Evolutionary conservation across 2,329 filamentous ascomycete genomes (phyloP).

Genomic region (Penicillium janthinellum): DNA sequence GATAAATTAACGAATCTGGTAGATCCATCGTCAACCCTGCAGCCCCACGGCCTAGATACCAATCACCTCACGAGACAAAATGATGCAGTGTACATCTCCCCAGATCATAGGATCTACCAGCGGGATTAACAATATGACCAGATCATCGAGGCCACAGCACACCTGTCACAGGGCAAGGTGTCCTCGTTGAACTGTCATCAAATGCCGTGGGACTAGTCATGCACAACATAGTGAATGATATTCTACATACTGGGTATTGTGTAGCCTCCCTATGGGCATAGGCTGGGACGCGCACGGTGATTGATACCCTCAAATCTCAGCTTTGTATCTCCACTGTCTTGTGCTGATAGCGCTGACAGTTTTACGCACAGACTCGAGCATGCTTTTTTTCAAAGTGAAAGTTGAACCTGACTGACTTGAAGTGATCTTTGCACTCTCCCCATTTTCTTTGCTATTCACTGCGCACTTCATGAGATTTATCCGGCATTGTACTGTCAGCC

Average conservation of each 20-base stretch:
- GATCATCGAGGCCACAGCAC: not conserved
- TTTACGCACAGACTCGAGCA: not conserved
- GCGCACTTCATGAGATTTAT: not conserved
- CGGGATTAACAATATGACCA: conserved; percentile 14
- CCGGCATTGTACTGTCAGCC: not conserved
- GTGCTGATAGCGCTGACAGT: not conserved
- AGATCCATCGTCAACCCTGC: conserved; percentile 13
- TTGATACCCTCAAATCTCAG: not conserved
- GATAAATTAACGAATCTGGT: not conserved
- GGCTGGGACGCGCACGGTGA: not conserved
- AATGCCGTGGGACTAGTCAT: not conserved
- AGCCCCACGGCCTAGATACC: conserved; percentile 2
- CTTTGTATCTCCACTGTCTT: not conserved
- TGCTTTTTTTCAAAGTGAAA: not conserved
- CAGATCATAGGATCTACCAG: conserved; percentile 14
- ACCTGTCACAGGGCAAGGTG: not conserved
- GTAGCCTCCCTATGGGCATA: not conserved
- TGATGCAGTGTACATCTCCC: conserved; percentile 1
- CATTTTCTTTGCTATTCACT: not conserved
- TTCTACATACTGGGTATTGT: not conserved
- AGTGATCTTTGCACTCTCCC: not conserved
- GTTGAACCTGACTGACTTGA: not conserved
- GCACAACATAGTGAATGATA: no score
- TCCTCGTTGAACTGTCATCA: not conserved
- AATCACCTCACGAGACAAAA: not conserved